Conservation (phyloP, 345 rosid species). For the Salix koriyanagi region DNA sequence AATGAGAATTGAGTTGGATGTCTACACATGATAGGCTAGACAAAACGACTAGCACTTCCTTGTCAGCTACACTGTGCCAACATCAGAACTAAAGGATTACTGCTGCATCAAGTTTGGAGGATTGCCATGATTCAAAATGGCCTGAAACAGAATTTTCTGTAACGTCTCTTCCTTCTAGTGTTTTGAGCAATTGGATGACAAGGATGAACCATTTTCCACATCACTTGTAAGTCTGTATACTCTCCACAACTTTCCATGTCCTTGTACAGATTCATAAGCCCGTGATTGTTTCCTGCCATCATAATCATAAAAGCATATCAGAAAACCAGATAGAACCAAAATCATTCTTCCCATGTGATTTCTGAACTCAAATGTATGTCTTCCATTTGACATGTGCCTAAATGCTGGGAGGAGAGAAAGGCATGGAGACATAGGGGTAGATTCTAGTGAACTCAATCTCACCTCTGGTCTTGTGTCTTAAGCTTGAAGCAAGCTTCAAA, state of each 20-base stretch:
- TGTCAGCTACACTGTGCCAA: background rate
- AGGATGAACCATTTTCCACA: slow-evolving; percentile 61
- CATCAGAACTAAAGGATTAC: background rate
- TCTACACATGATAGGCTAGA: background rate
- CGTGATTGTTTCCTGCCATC: slow-evolving; percentile 33
- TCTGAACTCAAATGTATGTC: background rate
- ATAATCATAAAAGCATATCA: background rate
- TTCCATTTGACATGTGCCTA: background rate
- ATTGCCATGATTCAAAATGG: slow-evolving; percentile 15
- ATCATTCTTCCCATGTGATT: background rate
- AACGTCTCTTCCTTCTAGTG: slow-evolving; percentile 19
- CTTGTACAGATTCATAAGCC: slow-evolving; percentile 42
- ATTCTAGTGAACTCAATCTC: slow-evolving; percentile 5
- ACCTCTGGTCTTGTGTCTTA: slow-evolving; percentile 42
- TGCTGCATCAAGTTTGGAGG: background rate
- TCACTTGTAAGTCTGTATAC: slow-evolving; percentile 55
- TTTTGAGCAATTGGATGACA: slow-evolving; percentile 9
- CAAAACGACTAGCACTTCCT: background rate
- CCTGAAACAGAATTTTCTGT: slow-evolving; percentile 33
- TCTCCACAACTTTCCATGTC: slow-evolving; percentile 59
- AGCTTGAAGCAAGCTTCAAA: slow-evolving; percentile 34
- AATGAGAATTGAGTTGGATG: background rate
- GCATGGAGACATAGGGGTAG: background rate
- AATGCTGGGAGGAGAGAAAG: background rate
- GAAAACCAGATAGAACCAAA: background rate